phyloP scores from a whole-genome alignment of 2,329 filamentous ascomycete genomes.

The Diaporthe helianthi region DNA sequence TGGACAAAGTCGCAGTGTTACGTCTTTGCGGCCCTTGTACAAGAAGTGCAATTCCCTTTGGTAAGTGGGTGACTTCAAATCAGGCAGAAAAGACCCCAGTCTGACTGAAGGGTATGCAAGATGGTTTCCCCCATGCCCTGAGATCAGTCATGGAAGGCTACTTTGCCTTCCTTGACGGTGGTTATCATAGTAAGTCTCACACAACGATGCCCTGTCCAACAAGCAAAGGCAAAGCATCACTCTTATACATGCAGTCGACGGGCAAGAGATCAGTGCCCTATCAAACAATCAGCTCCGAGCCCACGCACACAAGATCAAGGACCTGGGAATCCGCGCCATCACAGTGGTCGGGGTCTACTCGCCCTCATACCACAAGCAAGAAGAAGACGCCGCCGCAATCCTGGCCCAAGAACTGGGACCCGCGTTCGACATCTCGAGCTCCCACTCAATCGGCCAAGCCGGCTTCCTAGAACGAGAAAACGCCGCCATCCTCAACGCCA shows the following conservation, averaged over 20 bases:
- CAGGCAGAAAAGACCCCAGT: fast-evolving
- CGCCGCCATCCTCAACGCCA: conserved; percentile 5
- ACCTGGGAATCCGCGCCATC: background rate
- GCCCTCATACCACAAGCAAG: background rate
- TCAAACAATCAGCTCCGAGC: background rate
- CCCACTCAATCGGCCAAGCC: conserved; percentile 1
- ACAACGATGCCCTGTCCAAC: background rate
- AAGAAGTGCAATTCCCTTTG: background rate
- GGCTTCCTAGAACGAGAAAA: conserved; percentile 13
- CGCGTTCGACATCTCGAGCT: background rate
- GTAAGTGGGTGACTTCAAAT: background rate
- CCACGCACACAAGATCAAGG: background rate
- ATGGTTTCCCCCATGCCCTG: background rate
- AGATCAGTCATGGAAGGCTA: background rate
- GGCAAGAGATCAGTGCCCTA: background rate
- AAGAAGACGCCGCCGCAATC: background rate
- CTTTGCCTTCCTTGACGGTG: background rate
- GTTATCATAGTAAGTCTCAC: background rate
- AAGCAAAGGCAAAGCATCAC: background rate
- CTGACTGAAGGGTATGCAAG: background rate
- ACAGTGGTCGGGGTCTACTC: conserved; percentile 1
- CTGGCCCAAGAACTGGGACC: background rate
- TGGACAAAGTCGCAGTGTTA: background rate
- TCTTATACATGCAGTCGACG: background rate
- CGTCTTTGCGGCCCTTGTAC: conserved; percentile 11